Percentiles rank a stretch among this genome's conserved stretches.
These are phyloP conservation scores for Stevia rebaudiana DNA, from an alignment of 140 eudicot genomes.

Conservation along the genomic window DNA sequence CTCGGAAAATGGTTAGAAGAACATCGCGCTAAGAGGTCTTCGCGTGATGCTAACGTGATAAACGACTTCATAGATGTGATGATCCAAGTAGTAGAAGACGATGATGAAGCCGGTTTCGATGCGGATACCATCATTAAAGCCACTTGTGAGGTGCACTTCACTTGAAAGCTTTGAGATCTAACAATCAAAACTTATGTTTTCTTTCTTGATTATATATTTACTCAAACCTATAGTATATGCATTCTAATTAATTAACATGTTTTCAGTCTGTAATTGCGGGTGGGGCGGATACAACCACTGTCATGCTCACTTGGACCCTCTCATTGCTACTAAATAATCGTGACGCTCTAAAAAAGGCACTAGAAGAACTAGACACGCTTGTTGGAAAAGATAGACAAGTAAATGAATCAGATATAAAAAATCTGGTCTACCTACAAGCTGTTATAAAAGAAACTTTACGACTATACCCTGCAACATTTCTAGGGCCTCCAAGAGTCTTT, in stretches of 20 bases:
- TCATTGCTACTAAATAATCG: slow-evolving; percentile 27
- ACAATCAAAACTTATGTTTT: neutral
- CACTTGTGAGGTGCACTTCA: slow-evolving; percentile 25
- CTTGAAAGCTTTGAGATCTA: neutral
- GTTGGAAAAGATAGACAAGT: slow-evolving; percentile 27
- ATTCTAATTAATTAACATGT: neutral
- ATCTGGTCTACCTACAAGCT: slow-evolving; percentile 26
- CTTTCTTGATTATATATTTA: neutral
- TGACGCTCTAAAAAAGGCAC: slow-evolving; percentile 12
- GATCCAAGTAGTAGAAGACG: slow-evolving; percentile 13
- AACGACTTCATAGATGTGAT: slow-evolving; percentile 33
- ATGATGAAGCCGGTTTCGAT: neutral
- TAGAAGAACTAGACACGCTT: slow-evolving; percentile 28
- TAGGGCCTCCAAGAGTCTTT: slow-evolving; percentile 24
- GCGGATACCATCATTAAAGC: slow-evolving; percentile 36
- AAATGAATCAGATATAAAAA: slow-evolving; percentile 18
- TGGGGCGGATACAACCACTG: slow-evolving; percentile 16
- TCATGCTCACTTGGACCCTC: slow-evolving; percentile 29
- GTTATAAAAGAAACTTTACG: slow-evolving; percentile 27
- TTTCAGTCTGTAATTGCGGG: slow-evolving; percentile 18
- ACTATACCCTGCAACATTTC: slow-evolving; percentile 24
- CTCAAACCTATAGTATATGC: too few species aligned
- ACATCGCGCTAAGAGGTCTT: slow-evolving; percentile 17
- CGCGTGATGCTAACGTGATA: neutral
- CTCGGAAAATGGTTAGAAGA: slow-evolving; percentile 38